Evolutionary conservation across 2,329 filamentous ascomycete genomes (phyloP).

Genomic region (Cordyceps pruinosa): DNA sequence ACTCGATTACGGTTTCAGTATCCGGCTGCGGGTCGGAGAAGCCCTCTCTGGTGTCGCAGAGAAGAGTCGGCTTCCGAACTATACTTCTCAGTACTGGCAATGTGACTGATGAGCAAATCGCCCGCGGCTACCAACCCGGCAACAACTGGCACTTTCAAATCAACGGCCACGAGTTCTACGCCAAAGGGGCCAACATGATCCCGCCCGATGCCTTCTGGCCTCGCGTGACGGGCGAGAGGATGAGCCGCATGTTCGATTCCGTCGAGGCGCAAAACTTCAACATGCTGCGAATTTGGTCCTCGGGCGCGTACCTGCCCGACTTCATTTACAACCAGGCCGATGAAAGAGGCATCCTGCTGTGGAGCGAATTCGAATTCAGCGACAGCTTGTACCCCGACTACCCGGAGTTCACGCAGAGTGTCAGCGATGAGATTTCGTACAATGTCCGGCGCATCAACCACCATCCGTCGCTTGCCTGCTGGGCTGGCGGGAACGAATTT

Average conservation of each 20-base stretch:
- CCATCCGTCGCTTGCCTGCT: constrained; percentile 48
- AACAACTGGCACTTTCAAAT: constrained; percentile 57
- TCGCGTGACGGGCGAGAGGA: constrained; percentile 45
- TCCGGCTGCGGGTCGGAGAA: background rate
- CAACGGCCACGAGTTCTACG: constrained; percentile 57
- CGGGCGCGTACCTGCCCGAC: constrained; percentile 52
- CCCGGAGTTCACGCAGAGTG: constrained; percentile 47
- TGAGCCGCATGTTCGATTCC: constrained; percentile 41
- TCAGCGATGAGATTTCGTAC: constrained; percentile 48
- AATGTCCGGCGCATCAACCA: constrained; percentile 56
- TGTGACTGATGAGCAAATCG: constrained; percentile 43
- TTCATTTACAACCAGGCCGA: constrained; percentile 58
- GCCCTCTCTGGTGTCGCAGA: constrained; percentile 34
- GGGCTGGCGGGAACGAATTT: constrained; percentile 53
- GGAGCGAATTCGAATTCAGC: constrained; percentile 58
- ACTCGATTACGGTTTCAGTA: constrained; percentile 41
- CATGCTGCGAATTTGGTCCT: constrained; percentile 57
- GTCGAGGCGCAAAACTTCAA: constrained; percentile 52
- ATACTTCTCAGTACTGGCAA: constrained; percentile 52
- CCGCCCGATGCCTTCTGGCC: constrained; percentile 58
- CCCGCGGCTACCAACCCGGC: constrained; percentile 36
- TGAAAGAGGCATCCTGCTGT: constrained; percentile 52
- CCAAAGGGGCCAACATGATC: constrained; percentile 58
- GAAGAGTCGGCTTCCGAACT: constrained; percentile 55
- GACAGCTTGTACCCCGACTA: constrained; percentile 53